Conservation (phyloP, 176 grass and related monocot genomes). For the Aegilops tauschii region DNA sequence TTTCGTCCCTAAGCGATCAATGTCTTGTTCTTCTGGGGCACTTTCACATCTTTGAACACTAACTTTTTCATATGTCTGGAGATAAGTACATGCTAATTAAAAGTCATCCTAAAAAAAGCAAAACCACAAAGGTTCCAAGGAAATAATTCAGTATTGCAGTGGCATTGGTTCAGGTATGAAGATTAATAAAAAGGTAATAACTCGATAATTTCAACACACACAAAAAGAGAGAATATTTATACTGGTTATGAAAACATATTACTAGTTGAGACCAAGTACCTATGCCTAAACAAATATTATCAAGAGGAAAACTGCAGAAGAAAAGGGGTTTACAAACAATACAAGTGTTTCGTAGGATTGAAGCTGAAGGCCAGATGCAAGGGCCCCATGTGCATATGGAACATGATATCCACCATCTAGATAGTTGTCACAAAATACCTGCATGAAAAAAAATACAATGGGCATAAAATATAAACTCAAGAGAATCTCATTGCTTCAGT, state of each 20-base stretch:
- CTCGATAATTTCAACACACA: not conserved
- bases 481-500: not conserved
- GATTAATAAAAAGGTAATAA: constrained; percentile 2
- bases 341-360: constrained; percentile 83
- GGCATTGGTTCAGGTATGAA: not conserved
- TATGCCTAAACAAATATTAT: not conserved
- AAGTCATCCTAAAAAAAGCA: constrained; percentile 16
- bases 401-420: constrained; percentile 98
- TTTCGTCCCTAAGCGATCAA: constrained; percentile 73
- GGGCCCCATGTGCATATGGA: constrained; percentile 83
- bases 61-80: constrained; percentile 79
- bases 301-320: not conserved
- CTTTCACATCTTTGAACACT: constrained; percentile 92
- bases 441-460: constrained; percentile 8
- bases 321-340: constrained; percentile 35
- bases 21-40: constrained; percentile 25
- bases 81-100: constrained; percentile 14
- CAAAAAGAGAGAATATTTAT: not conserved
- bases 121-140: not conserved
- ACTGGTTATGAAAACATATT: not conserved
- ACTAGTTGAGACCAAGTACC: not conserved
- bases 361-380: constrained; percentile 90
- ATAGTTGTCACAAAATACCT: constrained; percentile 99
- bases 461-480: not conserved
- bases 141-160: not conserved